phyloP scores from a whole-genome alignment of 2,329 filamentous ascomycete genomes.

The Byssoonygena ceratinophila region DNA sequence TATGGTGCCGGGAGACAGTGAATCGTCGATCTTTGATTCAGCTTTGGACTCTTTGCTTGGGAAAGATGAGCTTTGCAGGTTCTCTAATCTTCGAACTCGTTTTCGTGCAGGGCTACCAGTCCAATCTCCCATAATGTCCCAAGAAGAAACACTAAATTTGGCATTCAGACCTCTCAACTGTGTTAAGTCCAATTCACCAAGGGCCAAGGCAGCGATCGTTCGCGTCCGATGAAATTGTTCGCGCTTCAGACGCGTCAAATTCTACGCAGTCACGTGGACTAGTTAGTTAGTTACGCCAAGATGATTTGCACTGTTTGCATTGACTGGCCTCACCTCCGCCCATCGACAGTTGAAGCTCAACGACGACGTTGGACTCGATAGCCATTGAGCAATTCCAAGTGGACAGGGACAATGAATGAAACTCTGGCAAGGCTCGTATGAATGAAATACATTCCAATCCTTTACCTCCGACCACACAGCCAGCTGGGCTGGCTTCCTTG shows the following conservation, averaged over 20 bases:
- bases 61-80: background rate
- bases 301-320: conserved; percentile 19
- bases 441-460: conserved; percentile 6
- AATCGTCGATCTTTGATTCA: background rate
- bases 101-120: conserved; percentile 6
- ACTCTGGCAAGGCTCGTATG: conserved; percentile 7
- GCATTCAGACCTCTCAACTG: no score
- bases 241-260: conserved; percentile 18
- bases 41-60: background rate
- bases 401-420: conserved; percentile 1
- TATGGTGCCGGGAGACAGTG: conserved; percentile 21
- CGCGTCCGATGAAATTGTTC: background rate
- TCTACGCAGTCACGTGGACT: conserved; percentile 5
- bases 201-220: background rate
- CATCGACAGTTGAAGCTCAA: background rate
- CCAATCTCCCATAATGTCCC: background rate
- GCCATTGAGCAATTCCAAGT: background rate
- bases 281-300: background rate
- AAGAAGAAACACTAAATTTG: background rate
- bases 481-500: background rate
- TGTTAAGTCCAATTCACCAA: background rate
- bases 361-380: background rate
- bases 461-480: background rate
- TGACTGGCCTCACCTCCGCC: background rate
- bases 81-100: conserved; percentile 9